Conservation (phyloP, 805 yeast genomes). For the Dipodascopsis uninucleata region DNA sequence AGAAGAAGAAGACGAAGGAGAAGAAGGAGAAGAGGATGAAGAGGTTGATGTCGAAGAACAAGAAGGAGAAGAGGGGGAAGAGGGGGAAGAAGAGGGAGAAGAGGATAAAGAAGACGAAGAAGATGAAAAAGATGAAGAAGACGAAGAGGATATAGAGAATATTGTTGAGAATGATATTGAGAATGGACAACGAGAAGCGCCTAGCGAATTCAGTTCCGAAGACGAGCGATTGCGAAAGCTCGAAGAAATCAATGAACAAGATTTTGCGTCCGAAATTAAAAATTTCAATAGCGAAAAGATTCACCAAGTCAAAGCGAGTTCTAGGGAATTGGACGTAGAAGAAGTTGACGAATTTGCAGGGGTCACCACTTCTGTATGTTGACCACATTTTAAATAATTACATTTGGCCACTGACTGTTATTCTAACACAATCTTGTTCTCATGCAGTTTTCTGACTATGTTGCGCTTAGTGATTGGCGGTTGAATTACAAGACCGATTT, state of each 20-base stretch:
- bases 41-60: background rate
- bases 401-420: background rate
- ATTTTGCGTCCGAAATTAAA: background rate
- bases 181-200: background rate
- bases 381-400: background rate
- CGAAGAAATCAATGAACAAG: background rate
- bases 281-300: background rate
- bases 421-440: slow-evolving; percentile 4
- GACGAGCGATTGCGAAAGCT: slow-evolving; percentile 9
- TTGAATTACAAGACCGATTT: slow-evolving; percentile 8
- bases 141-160: slow-evolving; percentile 7
- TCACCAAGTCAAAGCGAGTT: background rate
- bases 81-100: background rate
- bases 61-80: slow-evolving; percentile 2
- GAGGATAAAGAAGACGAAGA: background rate
- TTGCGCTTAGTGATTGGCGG: slow-evolving; percentile 4
- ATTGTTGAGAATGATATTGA: slow-evolving; percentile 1
- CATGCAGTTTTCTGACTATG: slow-evolving; percentile 8
- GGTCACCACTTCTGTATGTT: slow-evolving; percentile 5
- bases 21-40: background rate
- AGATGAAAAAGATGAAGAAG: slow-evolving; percentile 4
- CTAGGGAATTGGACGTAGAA: background rate
- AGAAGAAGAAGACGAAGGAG: slow-evolving; percentile 2
- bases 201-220: slow-evolving; percentile 2
- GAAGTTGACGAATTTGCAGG: slow-evolving; percentile 1